These are phyloP conservation scores for Phellinidium pouzarii DNA, from an alignment of 1,284 basidiomycete species.

Conservation along the genomic window DNA sequence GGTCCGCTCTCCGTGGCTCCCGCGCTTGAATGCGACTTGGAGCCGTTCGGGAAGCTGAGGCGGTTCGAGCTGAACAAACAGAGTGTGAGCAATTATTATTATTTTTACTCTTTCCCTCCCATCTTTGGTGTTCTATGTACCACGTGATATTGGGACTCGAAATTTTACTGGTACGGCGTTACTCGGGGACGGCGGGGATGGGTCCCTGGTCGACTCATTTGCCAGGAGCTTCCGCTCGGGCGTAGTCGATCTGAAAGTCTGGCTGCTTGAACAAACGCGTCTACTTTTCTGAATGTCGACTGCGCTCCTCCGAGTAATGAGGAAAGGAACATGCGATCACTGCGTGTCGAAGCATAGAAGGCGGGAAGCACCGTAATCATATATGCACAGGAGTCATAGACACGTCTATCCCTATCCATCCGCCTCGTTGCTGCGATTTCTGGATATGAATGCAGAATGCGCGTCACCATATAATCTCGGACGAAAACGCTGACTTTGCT, in stretches of 20 bases:
- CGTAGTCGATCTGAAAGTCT: no score
- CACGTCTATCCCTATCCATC: neutral
- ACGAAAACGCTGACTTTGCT: neutral
- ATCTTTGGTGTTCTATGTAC: neutral
- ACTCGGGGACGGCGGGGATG: neutral
- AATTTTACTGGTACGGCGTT: neutral
- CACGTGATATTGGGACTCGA: neutral
- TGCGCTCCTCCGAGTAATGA: neutral
- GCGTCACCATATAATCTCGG: neutral
- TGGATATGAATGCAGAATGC: neutral
- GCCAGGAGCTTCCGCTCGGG: no score
- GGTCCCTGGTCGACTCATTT: neutral
- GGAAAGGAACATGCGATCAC: neutral
- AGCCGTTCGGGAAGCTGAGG: constrained; percentile 22
- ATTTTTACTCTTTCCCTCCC: neutral
- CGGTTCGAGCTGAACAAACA: constrained; percentile 17
- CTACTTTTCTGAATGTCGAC: no score
- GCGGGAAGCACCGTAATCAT: neutral
- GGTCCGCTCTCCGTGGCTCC: constrained; percentile 19
- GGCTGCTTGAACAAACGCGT: no score
- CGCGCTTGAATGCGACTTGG: constrained; percentile 23
- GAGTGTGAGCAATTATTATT: neutral
- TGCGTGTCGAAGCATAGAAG: neutral
- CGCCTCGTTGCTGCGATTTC: neutral
- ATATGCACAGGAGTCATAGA: neutral